Evolutionary conservation across 2,329 filamentous ascomycete genomes (phyloP), one percentile per base, ranked within the genome.

Genomic region (Plectosphaerella sp.): DNA sequence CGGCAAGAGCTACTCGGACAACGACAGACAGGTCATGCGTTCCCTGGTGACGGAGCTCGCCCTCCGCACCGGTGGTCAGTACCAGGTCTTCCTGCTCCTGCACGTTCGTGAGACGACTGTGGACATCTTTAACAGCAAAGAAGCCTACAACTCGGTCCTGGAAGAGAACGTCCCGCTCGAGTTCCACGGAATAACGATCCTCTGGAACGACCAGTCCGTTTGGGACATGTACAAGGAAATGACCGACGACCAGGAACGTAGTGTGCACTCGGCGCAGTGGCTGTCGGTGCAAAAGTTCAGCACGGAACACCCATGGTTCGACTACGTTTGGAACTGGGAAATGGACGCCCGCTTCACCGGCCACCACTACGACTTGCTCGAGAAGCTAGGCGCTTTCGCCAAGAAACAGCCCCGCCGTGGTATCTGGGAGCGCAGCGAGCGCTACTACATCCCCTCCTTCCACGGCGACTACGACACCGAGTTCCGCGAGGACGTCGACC

Each of bases 311-410:
- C 88, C 88, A 0, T 84, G 93, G 61, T 94, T 89, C 58, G 87
- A 92, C 59, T 91, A 82, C 61, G 78, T 91, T 59, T 94, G 89
- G 88, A 92, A 93, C 65, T 92, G 88, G 89, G 90, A 94, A 64
- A 88, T 91, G 70, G 89, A 94, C 63, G 84, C 87, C 33, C 80
- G 90, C 47, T 87, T 88, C 62, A 90, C 85, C 0, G 89, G 89
- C 9, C 88, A 94, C 57, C 86, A 91, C 70, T 92, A 93, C 67
- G 86, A 93, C 60, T 82, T 93, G 58, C 80, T 91, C 43, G 79
- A 86, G 59, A 84, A 84, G 55, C 68, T 91, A 8, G 69, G 72
- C 20, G 68, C 76, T 2, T 90, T 89, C 71, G 80, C 81, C 24
- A 79, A 78, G 66, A 78, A 77, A 55, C 87, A 90, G 66, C 87